Evolutionary conservation across 2,329 filamentous ascomycete genomes (phyloP).

Genomic region (Colletotrichum caudatum): DNA sequence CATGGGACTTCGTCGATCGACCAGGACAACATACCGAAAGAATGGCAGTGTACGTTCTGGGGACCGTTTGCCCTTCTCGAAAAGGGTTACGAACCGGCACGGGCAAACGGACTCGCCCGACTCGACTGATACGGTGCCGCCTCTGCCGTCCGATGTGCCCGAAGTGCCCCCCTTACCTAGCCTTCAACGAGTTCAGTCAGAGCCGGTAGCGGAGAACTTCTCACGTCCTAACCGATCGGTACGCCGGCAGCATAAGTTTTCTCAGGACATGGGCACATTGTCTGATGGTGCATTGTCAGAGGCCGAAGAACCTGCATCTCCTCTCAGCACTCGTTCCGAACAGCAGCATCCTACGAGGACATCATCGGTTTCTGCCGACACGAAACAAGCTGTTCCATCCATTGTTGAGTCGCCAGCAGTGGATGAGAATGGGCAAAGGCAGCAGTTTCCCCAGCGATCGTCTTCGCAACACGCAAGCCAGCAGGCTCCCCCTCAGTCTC

Average conservation of each 20-base stretch:
- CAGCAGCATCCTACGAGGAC: constrained; percentile 52
- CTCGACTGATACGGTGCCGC: constrained; percentile 44
- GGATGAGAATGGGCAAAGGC: constrained; percentile 52
- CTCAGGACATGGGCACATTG: constrained; percentile 62
- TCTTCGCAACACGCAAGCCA: constrained; percentile 50
- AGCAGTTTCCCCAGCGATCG: constrained; percentile 63
- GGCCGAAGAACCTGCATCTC: constrained; percentile 44
- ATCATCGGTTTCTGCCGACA: constrained; percentile 48
- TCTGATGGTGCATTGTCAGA: constrained; percentile 56
- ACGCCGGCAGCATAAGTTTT: constrained; percentile 62
- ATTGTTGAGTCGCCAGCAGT: constrained; percentile 74
- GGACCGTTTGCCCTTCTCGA: constrained; percentile 80
- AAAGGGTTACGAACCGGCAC: constrained; percentile 73
- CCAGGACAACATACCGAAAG: constrained; percentile 88
- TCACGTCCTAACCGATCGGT: constrained; percentile 68
- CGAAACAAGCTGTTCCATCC: constrained; percentile 61
- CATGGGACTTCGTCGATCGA: constrained; percentile 87
- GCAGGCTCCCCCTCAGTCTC: constrained; percentile 43
- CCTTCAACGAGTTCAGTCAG: constrained; percentile 75
- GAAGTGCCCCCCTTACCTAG: constrained; percentile 56
- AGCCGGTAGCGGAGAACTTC: constrained; percentile 73
- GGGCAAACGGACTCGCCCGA: constrained; percentile 65
- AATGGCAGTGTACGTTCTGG: constrained; percentile 86
- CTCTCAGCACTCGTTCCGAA: constrained; percentile 44
- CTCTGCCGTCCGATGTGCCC: constrained; percentile 58